Evolutionary conservation across 2,329 filamentous ascomycete genomes (phyloP), one percentile per base, ranked within the genome.

Genomic region (Amesomyces nigricolor): DNA sequence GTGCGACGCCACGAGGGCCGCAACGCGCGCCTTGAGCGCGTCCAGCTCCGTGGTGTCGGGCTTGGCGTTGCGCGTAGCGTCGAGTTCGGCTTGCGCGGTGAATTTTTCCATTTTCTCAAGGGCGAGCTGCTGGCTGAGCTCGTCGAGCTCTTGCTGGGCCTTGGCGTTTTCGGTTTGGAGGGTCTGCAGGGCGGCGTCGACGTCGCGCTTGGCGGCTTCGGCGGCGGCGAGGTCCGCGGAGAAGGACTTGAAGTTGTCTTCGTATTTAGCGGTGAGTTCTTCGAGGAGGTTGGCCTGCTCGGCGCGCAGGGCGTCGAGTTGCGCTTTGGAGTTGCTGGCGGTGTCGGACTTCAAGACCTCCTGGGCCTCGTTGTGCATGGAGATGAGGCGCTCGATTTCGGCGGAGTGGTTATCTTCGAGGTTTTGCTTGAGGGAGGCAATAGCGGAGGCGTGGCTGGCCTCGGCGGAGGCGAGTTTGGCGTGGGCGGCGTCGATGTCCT

Each of bases 61-160:
- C 67, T 78, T 83, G 62, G 74, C 74, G 64, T 73, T 82, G 70
- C 75, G 78, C 44, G 73, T 69, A 7, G 80, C 80, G 58, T 86
- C 83, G 14, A 86, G 74, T 49, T 83, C 81, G 17, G 82, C 81
- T 67, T 81, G 75, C 9, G 80, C 76, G 54, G 77, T 78, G 57
- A 81, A 78, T 58, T 80, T 80, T 53, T 78, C 78, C 72, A 83
- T 81, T 73, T 83, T 83, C 61, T 80, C 79, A 47, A 78, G 73
- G 69, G 78, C 81, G 42, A 84, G 76, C 62, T 78, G 74, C 62
- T 78, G 76, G 53, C 75, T 74, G 59, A 83, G 67, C 22, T 62
- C 63, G 59, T 75, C 73, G 32, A 73, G 66, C 61, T 83, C 80
- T 29, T 71, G 68, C 59, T 79, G 71, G 2, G 73, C 66, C 64